Percentiles rank a stretch among this genome's conserved stretches.
These are phyloP conservation scores for Corchorus olitorius DNA, from an alignment of 345 rosid species.

Conservation along the genomic window DNA sequence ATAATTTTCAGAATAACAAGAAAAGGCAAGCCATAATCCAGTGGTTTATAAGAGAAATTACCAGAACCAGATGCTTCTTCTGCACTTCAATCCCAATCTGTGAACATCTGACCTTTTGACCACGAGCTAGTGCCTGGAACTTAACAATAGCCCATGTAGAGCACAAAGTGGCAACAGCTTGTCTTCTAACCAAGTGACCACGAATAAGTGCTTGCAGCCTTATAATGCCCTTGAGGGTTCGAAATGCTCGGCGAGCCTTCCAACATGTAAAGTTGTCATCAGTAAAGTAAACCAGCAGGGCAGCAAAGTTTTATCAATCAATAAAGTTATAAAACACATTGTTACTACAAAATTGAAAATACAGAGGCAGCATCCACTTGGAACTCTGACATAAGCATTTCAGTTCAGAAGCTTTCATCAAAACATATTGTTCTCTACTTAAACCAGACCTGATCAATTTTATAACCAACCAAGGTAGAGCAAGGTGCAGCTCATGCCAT, in stretches of 20 bases:
- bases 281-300: constrained; percentile 12
- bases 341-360: too few relatives aligned
- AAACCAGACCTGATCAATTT: too few relatives aligned
- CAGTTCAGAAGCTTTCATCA: too few relatives aligned
- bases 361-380: too few relatives aligned
- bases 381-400: too few relatives aligned
- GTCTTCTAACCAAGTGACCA: constrained; percentile 83
- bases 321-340: background rate
- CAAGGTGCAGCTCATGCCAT: background rate
- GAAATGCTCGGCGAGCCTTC: constrained; percentile 67
- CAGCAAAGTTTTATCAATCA: background rate
- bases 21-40: background rate
- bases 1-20: background rate
- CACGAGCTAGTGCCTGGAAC: constrained; percentile 68
- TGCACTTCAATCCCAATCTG: constrained; percentile 38
- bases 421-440: too few relatives aligned
- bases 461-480: background rate
- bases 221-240: constrained; percentile 55
- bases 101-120: constrained; percentile 50
- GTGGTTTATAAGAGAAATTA: constrained; percentile 17
- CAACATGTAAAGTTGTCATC: constrained; percentile 23
- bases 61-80: constrained; percentile 36
- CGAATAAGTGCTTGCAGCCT: constrained; percentile 76
- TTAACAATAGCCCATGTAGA: constrained; percentile 65
- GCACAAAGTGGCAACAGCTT: constrained; percentile 73